Evolutionary conservation across 495 filamentous ascomycete genomes (phyloP), one percentile per base, ranked within the genome.

Genomic region (Aspergillus steynii): DNA sequence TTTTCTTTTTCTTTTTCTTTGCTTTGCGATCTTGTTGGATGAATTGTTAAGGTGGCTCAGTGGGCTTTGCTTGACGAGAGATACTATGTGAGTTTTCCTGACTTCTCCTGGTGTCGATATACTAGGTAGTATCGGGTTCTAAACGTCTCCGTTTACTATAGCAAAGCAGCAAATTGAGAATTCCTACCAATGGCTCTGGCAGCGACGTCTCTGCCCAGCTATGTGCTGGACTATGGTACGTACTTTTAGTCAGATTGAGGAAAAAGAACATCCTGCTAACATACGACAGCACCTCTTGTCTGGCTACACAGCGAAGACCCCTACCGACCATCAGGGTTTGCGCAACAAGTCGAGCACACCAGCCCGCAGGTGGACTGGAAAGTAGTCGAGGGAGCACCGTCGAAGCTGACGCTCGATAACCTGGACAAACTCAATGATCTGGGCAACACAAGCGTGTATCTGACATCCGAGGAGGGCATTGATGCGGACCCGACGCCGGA

Each of bases 311-410:
- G 80, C 46, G 66, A 76, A 60, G 87, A 90, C 28, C 61, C 68
- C 45, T 88, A 87, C 66, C 74, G 76, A 31, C 87, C 87, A 2
- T 82, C 84, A 34, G 86, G 88, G 64, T 78, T 89, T 58, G 72
- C 68, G 37, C 67, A 76, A 15, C 85, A 88, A 56, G 67, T 90
- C 15, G 64, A 69, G 46, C 73, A 89, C 66, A 85, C 81, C 10
- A 78, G 66, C 25, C 85, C 87, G 0, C 59, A 82, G 55, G 70
- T 83, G 29, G 82, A 88, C 65, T 85, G 75, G 71, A 77, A 72
- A 12, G 58, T 66, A 0, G 68, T 88, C 28, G 50, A 68, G 12
- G 68, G 69, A 25, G 74, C 71, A 9, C 73, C 76, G 4, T 69
- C 67, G 0, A 80, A 84, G 3, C 59, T 87, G n/a, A 83, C 78